Base-by-base conservation (phyloP, 352 stramenopile species). In the Phytophthora crassamura region DNA sequence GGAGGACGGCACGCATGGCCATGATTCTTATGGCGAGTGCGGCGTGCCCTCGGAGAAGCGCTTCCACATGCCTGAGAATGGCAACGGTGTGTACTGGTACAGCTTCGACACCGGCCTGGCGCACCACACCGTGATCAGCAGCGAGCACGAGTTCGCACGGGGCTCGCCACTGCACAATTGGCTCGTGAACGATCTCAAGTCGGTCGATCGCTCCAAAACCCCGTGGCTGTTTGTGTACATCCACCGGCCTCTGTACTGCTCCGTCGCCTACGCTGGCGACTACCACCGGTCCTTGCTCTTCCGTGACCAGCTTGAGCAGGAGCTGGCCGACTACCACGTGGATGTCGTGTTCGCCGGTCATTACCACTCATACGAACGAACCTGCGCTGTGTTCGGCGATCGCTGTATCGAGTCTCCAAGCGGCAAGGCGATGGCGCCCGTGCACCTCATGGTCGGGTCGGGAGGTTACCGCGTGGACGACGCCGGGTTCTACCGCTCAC, bases 21-120 rank as follows among this genome's bases (percentile, higher is more conserved):
- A 82, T 28, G 70, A 95, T 50, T 85, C 73, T 11, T 76, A 76
- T 22, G 92, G 92, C 7, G 92, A 98, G 73, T 98, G 92, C 69
- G 89, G 90, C 20, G 78, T 98, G 9, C 85, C 91, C 0, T 82
- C 76, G 5, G 56, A 77, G 20, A 86, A 79, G 43, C 78, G 87
- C 32, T 97, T 97, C 77, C 60, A 72, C 47, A 95, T 95, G 84
- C 86, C 81, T 0, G 63, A 72, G 16, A 82, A 82, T 42, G 74
- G 78, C 38, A 88, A 87, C 40, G 61, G 64, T 7, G 70, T 84
- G 2, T 90, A 81, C 55, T 90, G 78, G 77, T 90, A 89, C 72
- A 88, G 77, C 46, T 75, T 73, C 18, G 76, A 89, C 41, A 74
- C 74, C 2, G 82, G 82, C 3, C 72, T 90, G 35, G 63, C 62